Evolutionary conservation across 1,284 basidiomycete genomes (phyloP).

Genomic region (Tilletia indica): DNA sequence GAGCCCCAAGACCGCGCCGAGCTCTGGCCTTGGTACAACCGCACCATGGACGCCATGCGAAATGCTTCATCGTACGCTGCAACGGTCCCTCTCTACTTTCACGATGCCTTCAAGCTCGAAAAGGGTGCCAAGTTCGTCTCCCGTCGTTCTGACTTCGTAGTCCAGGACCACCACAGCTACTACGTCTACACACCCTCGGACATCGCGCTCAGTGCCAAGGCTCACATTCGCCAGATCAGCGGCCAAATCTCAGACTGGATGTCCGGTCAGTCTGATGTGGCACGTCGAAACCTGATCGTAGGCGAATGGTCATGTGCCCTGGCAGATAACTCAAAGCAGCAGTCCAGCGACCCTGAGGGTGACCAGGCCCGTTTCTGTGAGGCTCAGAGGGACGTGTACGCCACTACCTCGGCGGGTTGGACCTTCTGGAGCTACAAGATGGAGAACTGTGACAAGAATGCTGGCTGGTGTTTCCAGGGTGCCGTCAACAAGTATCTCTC

Average conservation of each 20-base stretch:
- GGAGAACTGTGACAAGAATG: conserved; percentile 50
- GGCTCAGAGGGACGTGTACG: conserved; percentile 67
- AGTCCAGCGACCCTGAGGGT: conserved; percentile 60
- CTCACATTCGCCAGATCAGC: conserved; percentile 47
- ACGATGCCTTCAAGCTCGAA: conserved; percentile 70
- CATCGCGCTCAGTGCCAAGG: conserved; percentile 35
- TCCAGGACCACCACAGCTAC: conserved; percentile 73
- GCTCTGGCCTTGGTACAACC: conserved; percentile 50
- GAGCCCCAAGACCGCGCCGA: conserved; percentile 62
- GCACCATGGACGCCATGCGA: conserved; percentile 64
- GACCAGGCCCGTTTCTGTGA: conserved; percentile 65
- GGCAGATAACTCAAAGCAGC: conserved; percentile 63
- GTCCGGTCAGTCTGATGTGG: conserved; percentile 27
- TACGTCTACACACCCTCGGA: conserved; percentile 61
- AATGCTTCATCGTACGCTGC: conserved; percentile 60
- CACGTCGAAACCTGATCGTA: conserved; percentile 66
- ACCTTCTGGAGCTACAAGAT: conserved; percentile 69
- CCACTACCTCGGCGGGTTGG: conserved; percentile 67
- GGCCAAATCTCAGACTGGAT: conserved; percentile 29
- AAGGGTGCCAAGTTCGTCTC: conserved; percentile 65
- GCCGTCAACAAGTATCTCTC: conserved; percentile 38
- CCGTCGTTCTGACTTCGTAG: conserved; percentile 67
- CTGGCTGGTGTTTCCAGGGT: conserved; percentile 53
- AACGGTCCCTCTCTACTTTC: conserved; percentile 69
- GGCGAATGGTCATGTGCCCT: conserved; percentile 62